Percentiles rank a stretch among this genome's conserved stretches.
Evolutionary conservation across 1,284 basidiomycete genomes (phyloP).

Genomic region (Boletus subluridellus): DNA sequence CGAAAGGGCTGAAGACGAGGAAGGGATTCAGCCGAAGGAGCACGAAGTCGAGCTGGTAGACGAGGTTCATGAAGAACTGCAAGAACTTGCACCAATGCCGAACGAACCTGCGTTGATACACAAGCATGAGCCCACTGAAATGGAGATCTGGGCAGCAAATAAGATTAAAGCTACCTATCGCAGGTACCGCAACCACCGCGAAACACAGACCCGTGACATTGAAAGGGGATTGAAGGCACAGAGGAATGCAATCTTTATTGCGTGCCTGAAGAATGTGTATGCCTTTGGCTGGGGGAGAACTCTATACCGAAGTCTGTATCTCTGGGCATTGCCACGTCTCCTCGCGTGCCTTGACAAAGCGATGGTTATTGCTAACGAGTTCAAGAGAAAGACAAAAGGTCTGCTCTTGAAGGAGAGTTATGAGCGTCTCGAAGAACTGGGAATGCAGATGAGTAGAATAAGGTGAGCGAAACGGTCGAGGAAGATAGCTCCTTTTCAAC

Average conservation of each 20-base stretch:
- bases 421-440: constrained; percentile 20
- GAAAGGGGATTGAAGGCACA: constrained; percentile 29
- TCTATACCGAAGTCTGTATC: too few relatives aligned
- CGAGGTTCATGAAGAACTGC: constrained; percentile 21
- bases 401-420: constrained; percentile 27
- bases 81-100: constrained; percentile 1
- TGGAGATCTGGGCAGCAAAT: too few relatives aligned
- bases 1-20: neutral
- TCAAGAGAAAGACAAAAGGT: constrained; percentile 31
- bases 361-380: constrained; percentile 25
- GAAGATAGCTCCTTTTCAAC: neutral
- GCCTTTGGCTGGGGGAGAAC: too few relatives aligned
- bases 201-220: constrained; percentile 24
- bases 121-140: constrained; percentile 19
- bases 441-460: constrained; percentile 30
- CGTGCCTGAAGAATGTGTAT: constrained; percentile 21
- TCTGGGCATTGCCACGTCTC: constrained; percentile 40
- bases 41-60: neutral
- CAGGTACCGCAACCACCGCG: constrained; percentile 25
- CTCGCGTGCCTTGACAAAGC: constrained; percentile 37
- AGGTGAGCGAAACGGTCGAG: constrained; percentile 26
- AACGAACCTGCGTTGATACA: constrained; percentile 13
- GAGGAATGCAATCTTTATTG: constrained; percentile 30
- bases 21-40: neutral
- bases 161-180: too few relatives aligned